phyloP scores from a whole-genome alignment of 1,139 yeast genomes.

The Pichia kudriavzevii region DNA sequence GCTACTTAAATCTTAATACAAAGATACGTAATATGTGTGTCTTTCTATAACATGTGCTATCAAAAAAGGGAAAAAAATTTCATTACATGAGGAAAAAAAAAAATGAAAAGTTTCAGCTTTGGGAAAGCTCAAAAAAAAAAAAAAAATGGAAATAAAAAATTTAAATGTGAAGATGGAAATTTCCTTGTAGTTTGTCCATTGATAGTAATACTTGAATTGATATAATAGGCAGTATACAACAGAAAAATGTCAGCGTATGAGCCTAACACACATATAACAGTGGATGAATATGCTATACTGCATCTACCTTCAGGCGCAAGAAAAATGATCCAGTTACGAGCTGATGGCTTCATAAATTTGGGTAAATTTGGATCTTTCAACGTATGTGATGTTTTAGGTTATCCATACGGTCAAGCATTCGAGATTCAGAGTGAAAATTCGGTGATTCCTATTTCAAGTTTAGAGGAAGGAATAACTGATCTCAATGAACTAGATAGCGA shows the following conservation, averaged over 20 bases:
- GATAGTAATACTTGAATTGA: no score
- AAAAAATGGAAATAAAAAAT: no score
- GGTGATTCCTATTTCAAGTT: slow-evolving; percentile 41
- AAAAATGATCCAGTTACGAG: slow-evolving; percentile 58
- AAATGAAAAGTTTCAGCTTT: no score
- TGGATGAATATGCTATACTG: slow-evolving; percentile 55
- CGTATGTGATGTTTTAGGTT: slow-evolving; percentile 70
- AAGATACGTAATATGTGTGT: no score
- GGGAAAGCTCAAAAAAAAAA: no score
- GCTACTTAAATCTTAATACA: no score
- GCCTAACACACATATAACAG: slow-evolving; percentile 24
- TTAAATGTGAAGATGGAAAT: no score
- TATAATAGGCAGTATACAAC: no score
- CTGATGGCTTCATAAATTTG: slow-evolving; percentile 54
- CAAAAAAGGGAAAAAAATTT: not conserved
- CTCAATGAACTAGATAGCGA: slow-evolving; percentile 19
- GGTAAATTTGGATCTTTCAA: slow-evolving; percentile 90
- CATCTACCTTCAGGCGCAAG: slow-evolving; percentile 75
- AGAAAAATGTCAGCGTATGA: slow-evolving; percentile 16
- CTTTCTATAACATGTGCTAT: no score
- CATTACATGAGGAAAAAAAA: no score
- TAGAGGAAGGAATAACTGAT: slow-evolving; percentile 23
- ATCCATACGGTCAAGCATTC: slow-evolving; percentile 81
- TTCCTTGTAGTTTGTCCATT: no score
- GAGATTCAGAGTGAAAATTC: slow-evolving; percentile 61